Evolutionary conservation across 2,329 filamentous ascomycete species (phyloP).

Genomic region (Chrysosporium queenslandicum): DNA sequence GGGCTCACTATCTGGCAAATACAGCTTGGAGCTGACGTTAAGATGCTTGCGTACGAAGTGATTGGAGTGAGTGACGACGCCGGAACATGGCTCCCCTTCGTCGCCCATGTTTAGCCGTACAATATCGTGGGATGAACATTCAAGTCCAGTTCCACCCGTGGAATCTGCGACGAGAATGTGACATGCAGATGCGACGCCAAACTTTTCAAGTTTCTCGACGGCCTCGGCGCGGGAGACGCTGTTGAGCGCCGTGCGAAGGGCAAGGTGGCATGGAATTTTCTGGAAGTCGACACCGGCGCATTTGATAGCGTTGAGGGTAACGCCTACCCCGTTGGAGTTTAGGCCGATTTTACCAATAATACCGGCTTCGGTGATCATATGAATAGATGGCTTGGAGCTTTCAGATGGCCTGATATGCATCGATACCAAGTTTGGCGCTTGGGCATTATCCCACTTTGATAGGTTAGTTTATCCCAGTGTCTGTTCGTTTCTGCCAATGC

Average conservation of each 20-base stretch:
- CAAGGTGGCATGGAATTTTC: slow-evolving; percentile 46
- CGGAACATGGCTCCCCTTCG: slow-evolving; percentile 8
- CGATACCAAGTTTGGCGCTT: slow-evolving; percentile 42
- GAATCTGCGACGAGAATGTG: slow-evolving; percentile 43
- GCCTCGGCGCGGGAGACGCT: slow-evolving; percentile 38
- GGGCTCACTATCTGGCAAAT: slow-evolving; percentile 19
- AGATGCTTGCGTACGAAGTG: slow-evolving; percentile 21
- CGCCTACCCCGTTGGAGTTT: slow-evolving; percentile 45
- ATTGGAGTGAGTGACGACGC: slow-evolving; percentile 25
- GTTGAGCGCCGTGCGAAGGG: slow-evolving; percentile 45
- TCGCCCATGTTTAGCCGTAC: slow-evolving; percentile 15
- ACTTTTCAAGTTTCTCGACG: slow-evolving; percentile 33
- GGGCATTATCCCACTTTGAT: slow-evolving; percentile 38
- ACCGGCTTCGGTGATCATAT: slow-evolving; percentile 49
- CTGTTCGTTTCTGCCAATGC: neutral
- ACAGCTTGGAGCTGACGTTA: slow-evolving; percentile 18
- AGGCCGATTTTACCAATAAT: slow-evolving; percentile 51
- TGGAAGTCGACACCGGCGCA: slow-evolving; percentile 40
- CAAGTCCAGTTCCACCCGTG: slow-evolving; percentile 40
- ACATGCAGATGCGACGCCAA: slow-evolving; percentile 44
- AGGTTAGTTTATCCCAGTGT: neutral
- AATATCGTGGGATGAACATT: slow-evolving; percentile 34
- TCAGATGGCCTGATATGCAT: slow-evolving; percentile 35
- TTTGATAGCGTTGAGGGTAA: slow-evolving; percentile 48
- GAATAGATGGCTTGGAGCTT: slow-evolving; percentile 36